Percentiles rank a stretch among this genome's conserved stretches.
These are phyloP conservation scores for Tricharina praecox DNA, from an alignment of 495 filamentous ascomycete species.

Conservation along the genomic window DNA sequence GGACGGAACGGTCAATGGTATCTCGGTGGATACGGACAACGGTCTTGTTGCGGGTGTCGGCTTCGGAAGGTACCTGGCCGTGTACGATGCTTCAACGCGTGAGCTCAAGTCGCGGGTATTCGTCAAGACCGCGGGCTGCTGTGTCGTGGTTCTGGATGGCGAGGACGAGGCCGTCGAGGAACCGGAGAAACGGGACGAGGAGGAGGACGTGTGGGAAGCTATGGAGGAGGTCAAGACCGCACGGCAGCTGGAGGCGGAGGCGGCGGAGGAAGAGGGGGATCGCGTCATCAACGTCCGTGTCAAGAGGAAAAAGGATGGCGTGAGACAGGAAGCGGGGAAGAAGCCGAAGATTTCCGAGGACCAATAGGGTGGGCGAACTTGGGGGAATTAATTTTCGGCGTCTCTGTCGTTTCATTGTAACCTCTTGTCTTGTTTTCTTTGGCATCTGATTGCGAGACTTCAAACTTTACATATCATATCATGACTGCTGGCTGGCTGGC, in stretches of 20 bases:
- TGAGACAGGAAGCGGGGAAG: slow-evolving; percentile 8
- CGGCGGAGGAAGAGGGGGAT: too few relatives aligned
- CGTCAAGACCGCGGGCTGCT: slow-evolving; percentile 16
- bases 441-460: too few relatives aligned
- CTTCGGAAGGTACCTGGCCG: slow-evolving; percentile 21
- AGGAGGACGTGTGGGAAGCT: slow-evolving; percentile 22
- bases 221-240: slow-evolving; percentile 17
- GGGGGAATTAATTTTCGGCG: too few relatives aligned
- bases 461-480: too few relatives aligned
- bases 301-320: slow-evolving; percentile 9
- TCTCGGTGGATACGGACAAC: slow-evolving; percentile 6
- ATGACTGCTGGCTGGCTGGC: too few relatives aligned
- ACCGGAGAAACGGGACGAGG: slow-evolving; percentile 10
- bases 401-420: too few relatives aligned
- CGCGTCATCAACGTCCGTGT: slow-evolving; percentile 17
- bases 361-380: too few relatives aligned
- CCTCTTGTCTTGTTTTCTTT: too few relatives aligned
- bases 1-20: slow-evolving; percentile 14
- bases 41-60: slow-evolving; percentile 18
- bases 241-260: slow-evolving; percentile 1
- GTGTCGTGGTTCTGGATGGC: slow-evolving; percentile 14
- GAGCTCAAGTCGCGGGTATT: slow-evolving; percentile 16
- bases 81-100: slow-evolving; percentile 14
- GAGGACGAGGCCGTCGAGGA: slow-evolving; percentile 13
- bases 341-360: slow-evolving; percentile 15